Base-by-base conservation (phyloP, 2,329 filamentous ascomycete species). In the Fusarium chuoi region DNA sequence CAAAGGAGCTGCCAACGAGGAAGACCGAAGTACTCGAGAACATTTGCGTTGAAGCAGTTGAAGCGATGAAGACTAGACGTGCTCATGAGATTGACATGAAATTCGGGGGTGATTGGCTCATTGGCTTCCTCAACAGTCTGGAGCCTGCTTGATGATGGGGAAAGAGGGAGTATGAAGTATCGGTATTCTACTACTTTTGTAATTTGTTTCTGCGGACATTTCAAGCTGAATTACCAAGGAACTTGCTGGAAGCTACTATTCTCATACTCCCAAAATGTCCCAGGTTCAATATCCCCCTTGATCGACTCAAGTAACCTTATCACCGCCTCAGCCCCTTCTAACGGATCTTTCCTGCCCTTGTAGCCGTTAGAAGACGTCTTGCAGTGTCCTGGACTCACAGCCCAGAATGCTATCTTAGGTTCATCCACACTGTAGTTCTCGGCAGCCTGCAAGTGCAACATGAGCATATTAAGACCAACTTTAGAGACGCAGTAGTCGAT, bases 211-310 rank as follows among this genome's bases (percentile, higher is more conserved):
- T 17, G 4, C 11, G 5, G 18, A n/a, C 3, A 8, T 36, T 11
- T 2, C 3, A 22, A 22, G 0, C 7, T 2, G 7, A 4, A 4
- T 26, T 44, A 70, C 65, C 65, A 70, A 17, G 67, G 42, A 6
- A 70, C 48, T 28, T 65, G 52, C 13, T 45, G 36, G 14, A 70
- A 70, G 3, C 5, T 9, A 4, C 33, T 26, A 6, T 41, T 18
- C 22, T 70, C 59, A 26, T 54, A 65, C 18, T 70, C 59, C 65
- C 65, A 70, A 36, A 70, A 70, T 1, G 67, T 55, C 2, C 67
- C 67, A 5, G 59, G 18, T 28, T 55, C 36, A 10, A 54, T 22
- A 2, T 45, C n/a, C 1, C 22, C 59, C 7, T 41, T 36, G 10
- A 3, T 3, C 1, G 59, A 7, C 24, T 70, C 46, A 7, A 70